These are phyloP conservation scores for Neurospora intermedia DNA, from an alignment of 495 filamentous ascomycete genomes.

Conservation along the genomic window DNA sequence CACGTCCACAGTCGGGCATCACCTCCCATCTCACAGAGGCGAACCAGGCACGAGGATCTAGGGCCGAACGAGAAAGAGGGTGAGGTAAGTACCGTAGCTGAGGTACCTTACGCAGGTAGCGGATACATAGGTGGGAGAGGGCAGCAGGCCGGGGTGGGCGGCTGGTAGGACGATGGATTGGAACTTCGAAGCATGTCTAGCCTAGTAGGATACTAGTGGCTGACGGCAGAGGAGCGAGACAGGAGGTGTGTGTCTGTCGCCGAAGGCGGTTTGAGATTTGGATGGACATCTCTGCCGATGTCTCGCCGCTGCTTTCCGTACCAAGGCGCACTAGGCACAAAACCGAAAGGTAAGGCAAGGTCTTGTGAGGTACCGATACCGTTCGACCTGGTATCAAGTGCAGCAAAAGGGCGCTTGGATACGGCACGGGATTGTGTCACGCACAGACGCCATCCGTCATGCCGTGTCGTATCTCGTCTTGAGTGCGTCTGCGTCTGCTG, in stretches of 20 bases:
- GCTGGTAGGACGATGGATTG: background rate
- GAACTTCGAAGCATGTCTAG: background rate
- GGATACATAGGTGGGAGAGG: background rate
- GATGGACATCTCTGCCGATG: background rate
- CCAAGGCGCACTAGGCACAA: background rate
- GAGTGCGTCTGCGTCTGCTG: background rate
- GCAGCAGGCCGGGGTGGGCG: background rate
- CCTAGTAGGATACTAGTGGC: background rate
- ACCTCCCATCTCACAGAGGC: background rate
- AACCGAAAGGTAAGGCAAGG: background rate
- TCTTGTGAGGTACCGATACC: background rate
- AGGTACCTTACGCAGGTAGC: background rate
- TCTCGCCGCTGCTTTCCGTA: background rate
- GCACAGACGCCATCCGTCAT: background rate
- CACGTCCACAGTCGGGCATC: background rate
- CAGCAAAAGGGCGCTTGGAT: background rate
- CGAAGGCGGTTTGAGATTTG: background rate
- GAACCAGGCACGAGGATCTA: background rate
- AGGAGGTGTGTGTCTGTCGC: conserved; percentile 1
- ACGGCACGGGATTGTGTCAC: background rate
- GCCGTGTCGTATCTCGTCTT: background rate
- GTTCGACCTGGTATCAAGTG: background rate
- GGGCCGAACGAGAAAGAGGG: background rate
- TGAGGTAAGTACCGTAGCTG: background rate
- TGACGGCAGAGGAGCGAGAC: background rate